These are phyloP conservation scores for Tylopilus felleus DNA, from an alignment of 768 basidiomycete species.

Conservation along the genomic window DNA sequence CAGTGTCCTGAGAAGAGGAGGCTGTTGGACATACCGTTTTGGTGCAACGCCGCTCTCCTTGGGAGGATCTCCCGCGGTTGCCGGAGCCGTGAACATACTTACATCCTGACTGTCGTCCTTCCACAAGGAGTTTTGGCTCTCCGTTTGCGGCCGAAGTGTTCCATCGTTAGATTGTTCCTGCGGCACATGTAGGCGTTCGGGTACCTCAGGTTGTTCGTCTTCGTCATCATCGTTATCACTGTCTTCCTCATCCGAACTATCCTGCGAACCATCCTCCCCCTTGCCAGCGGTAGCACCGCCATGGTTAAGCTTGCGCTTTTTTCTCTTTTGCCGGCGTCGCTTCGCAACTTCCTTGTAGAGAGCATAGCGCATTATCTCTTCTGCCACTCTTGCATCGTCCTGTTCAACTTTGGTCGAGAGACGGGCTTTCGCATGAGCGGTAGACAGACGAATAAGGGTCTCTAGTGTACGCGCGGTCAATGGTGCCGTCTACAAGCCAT, in stretches of 20 bases:
- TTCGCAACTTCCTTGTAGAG: slow-evolving; percentile 96
- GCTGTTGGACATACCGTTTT: slow-evolving; percentile 51
- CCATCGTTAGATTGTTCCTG: slow-evolving; percentile 26
- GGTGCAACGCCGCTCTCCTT: slow-evolving; percentile 46
- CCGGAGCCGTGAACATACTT: slow-evolving; percentile 53
- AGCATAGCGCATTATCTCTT: slow-evolving; percentile 94
- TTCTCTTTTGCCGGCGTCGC: slow-evolving; percentile 59
- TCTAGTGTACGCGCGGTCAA: slow-evolving; percentile 98
- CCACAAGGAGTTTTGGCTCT: slow-evolving; percentile 58
- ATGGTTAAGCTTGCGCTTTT: slow-evolving; percentile 83
- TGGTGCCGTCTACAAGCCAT: slow-evolving; percentile 75
- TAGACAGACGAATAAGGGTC: slow-evolving; percentile 95
- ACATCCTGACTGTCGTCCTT: slow-evolving; percentile 66
- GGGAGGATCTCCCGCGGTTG: slow-evolving; percentile 33
- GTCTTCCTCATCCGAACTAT: slow-evolving; percentile 38
- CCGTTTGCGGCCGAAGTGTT: slow-evolving; percentile 27
- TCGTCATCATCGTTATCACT: slow-evolving; percentile 40
- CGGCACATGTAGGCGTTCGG: slow-evolving; percentile 52
- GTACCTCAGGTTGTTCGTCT: slow-evolving; percentile 31
- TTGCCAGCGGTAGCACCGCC: slow-evolving; percentile 53
- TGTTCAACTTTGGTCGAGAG: slow-evolving; percentile 82
- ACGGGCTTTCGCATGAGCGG: slow-evolving; percentile 95
- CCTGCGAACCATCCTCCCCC: slow-evolving; percentile 46
- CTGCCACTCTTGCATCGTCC: slow-evolving; percentile 83
- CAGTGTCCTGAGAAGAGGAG: not conserved